Percentiles rank a stretch among this genome's conserved stretches.
phyloP scores from a whole-genome alignment of 2,329 filamentous ascomycete genomes.

The Aureobasidium sp. region DNA sequence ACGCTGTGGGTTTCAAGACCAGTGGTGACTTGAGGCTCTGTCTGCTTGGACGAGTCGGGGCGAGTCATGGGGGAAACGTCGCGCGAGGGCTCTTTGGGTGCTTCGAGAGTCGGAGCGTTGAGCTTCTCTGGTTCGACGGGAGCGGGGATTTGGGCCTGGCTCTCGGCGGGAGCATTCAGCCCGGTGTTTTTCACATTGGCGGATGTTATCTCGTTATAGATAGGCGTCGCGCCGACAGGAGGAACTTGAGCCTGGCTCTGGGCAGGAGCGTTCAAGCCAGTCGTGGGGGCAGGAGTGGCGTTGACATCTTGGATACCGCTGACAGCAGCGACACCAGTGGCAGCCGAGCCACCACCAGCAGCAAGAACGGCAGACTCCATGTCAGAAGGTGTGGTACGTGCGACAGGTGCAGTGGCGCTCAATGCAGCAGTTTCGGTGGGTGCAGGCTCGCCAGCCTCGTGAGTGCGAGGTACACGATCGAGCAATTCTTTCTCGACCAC shows the following conservation, averaged over 20 bases:
- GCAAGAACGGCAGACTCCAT: neutral
- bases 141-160: conserved; percentile 20
- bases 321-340: conserved; percentile 13
- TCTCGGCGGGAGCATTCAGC: conserved; percentile 33
- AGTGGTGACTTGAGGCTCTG: conserved; percentile 34
- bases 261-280: too few species aligned
- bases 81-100: conserved; percentile 29
- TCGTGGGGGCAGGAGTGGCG: neutral
- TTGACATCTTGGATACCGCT: conserved; percentile 6
- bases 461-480: conserved; percentile 44
- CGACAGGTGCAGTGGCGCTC: conserved; percentile 28
- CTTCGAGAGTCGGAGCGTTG: conserved; percentile 19
- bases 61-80: conserved; percentile 37
- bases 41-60: conserved; percentile 26
- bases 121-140: conserved; percentile 13
- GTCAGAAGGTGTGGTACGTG: conserved; percentile 9
- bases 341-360: conserved; percentile 6
- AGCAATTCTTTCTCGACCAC: conserved; percentile 65
- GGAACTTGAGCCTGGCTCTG: too few species aligned
- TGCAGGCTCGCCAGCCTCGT: conserved; percentile 40
- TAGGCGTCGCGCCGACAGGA: neutral
- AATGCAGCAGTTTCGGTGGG: conserved; percentile 34
- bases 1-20: conserved; percentile 32
- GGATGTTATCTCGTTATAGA: conserved; percentile 20
- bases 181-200: conserved; percentile 20